Percentiles rank a stretch among this genome's conserved stretches.
Evolutionary conservation across 2,329 filamentous ascomycete genomes (phyloP).

Genomic region (Cercospora zeae-maydis): DNA sequence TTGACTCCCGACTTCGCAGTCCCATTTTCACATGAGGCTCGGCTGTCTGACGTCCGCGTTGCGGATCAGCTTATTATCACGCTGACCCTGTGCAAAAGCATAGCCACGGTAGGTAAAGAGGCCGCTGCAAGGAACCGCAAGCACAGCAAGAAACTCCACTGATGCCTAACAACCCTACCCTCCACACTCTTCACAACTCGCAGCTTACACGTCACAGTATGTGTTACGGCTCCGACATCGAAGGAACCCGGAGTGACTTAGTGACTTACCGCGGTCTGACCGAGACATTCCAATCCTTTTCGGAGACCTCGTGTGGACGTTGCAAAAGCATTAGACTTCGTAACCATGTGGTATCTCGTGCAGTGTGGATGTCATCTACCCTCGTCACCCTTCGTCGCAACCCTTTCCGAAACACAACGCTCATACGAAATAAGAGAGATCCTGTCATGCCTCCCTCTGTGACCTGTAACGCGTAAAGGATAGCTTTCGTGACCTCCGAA

Average conservation of each 20-base stretch:
- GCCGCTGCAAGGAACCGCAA: neutral
- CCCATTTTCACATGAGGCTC: neutral
- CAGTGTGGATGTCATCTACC: neutral
- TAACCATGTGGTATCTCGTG: neutral
- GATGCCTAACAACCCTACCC: neutral
- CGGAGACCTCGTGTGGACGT: neutral
- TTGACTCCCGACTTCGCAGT: neutral
- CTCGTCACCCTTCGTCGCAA: neutral
- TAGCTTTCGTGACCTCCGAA: neutral
- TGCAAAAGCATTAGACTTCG: neutral
- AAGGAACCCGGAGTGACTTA: neutral
- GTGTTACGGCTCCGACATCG: neutral
- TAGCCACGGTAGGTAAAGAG: neutral
- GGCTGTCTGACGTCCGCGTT: neutral
- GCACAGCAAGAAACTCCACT: too few species aligned
- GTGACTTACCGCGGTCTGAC: neutral
- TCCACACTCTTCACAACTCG: neutral
- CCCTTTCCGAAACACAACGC: neutral
- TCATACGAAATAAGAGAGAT: neutral
- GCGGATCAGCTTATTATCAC: neutral
- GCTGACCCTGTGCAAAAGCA: neutral
- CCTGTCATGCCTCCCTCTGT: neutral
- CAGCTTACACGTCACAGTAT: neutral
- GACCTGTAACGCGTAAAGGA: neutral
- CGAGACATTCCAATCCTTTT: neutral